Conservation (phyloP, 169 alveolate genomes). For the Cryptosporidium baileyi region DNA sequence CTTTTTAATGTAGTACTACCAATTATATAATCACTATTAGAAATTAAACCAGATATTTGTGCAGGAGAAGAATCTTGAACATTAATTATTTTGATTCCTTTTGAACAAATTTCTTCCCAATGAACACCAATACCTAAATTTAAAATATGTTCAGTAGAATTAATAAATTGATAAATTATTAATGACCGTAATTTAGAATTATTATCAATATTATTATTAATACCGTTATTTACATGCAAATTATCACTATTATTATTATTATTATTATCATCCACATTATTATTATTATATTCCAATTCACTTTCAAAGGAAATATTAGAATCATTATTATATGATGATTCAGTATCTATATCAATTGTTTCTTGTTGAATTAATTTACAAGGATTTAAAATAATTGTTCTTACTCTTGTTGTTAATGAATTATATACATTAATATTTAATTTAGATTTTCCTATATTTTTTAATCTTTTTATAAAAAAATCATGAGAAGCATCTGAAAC, state of each 20-base stretch:
- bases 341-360: neutral
- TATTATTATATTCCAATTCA: neutral
- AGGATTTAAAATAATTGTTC: slow-evolving; percentile 43
- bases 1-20: slow-evolving; percentile 26
- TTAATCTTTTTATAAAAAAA: slow-evolving; percentile 43
- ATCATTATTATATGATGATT: neutral
- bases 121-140: slow-evolving; percentile 54
- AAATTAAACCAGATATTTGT: neutral
- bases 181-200: neutral
- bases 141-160: neutral
- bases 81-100: slow-evolving; percentile 12
- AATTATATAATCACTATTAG: slow-evolving; percentile 45
- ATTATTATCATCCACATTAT: neutral
- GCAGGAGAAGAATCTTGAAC: slow-evolving; percentile 65
- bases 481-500: slow-evolving; percentile 67
- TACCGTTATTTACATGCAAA: neutral
- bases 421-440: slow-evolving; percentile 26
- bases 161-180: slow-evolving; percentile 23
- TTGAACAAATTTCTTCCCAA: slow-evolving; percentile 50
- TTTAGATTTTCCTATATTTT: slow-evolving; percentile 1
- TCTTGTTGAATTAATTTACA: neutral
- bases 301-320: neutral
- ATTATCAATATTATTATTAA: neutral
- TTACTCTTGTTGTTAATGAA: slow-evolving; percentile 24
- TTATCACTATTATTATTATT: neutral